Conservation (phyloP, 2,329 filamentous ascomycete genomes). For the Aspergillus quadrilineatus region DNA sequence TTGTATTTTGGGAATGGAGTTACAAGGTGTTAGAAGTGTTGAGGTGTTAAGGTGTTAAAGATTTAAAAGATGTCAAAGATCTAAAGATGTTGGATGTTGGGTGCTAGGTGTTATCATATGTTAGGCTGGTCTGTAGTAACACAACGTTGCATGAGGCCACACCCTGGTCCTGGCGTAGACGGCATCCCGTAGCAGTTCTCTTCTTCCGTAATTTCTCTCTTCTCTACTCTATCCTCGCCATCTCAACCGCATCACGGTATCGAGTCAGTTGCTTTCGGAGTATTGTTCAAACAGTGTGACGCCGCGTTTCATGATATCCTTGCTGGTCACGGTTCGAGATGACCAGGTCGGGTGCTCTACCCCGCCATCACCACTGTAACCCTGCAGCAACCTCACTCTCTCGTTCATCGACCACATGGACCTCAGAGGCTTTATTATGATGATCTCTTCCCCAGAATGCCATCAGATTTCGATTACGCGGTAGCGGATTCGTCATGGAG, state of each 20-base stretch:
- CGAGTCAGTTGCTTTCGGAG: background rate
- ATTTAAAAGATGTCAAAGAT: no score
- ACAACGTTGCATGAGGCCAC: no score
- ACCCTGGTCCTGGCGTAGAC: no score
- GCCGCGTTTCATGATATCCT: background rate
- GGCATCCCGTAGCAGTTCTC: background rate
- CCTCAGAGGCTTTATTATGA: background rate
- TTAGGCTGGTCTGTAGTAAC: no score
- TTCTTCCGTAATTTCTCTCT: background rate
- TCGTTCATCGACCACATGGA: conserved; percentile 2
- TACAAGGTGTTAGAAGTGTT: no score
- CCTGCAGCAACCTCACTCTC: background rate
- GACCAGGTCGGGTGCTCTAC: conserved; percentile 20
- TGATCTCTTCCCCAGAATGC: background rate
- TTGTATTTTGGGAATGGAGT: no score
- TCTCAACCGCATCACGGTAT: background rate
- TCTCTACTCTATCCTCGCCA: background rate
- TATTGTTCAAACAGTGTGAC: background rate
- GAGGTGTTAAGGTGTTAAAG: no score
- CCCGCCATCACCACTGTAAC: conserved; percentile 9
- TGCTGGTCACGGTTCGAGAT: conserved; percentile 5
- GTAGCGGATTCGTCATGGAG: background rate
- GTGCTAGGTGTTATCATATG: no score
- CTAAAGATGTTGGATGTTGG: no score
- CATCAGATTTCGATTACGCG: background rate